These are phyloP conservation scores for Phlegmacium glaucopus DNA, from an alignment of 768 basidiomycete genomes.

Conservation along the genomic window DNA sequence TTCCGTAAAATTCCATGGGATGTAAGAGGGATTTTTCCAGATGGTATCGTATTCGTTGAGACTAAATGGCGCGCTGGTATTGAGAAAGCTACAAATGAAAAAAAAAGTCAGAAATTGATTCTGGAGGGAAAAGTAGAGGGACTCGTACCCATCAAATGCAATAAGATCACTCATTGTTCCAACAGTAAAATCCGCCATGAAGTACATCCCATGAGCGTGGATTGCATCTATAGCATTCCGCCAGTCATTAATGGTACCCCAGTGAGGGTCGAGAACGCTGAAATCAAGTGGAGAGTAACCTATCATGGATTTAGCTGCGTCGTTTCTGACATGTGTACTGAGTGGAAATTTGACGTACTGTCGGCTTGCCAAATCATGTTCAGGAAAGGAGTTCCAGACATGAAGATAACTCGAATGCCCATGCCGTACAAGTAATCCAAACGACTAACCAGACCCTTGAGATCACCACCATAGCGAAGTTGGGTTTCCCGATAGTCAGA, in stretches of 20 bases:
- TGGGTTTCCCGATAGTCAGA: constrained; percentile 87
- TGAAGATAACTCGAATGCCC: constrained; percentile 82
- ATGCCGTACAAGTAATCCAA: constrained; percentile 90
- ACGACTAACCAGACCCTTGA: constrained; percentile 68
- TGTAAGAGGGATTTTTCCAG: constrained; percentile 74
- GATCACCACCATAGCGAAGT: constrained; percentile 85
- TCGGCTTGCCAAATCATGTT: constrained; percentile 99
- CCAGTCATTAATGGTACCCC: constrained; percentile 86
- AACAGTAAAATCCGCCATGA: constrained; percentile 93
- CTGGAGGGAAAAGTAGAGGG: constrained; percentile 6
- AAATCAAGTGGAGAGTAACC: constrained; percentile 95
- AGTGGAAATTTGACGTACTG: constrained; percentile 51
- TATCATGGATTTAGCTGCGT: constrained; percentile 25
- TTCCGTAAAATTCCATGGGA: constrained; percentile 83
- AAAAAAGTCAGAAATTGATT: constrained; percentile 3
- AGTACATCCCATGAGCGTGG: constrained; percentile 82
- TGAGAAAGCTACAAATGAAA: constrained; percentile 55
- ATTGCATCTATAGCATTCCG: constrained; percentile 67
- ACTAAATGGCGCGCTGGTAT: constrained; percentile 75
- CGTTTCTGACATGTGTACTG: neutral
- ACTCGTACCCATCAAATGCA: constrained; percentile 70
- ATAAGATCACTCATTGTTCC: constrained; percentile 89
- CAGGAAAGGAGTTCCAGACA: constrained; percentile 88
- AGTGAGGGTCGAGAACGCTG: constrained; percentile 87
- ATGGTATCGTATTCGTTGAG: constrained; percentile 67